These are phyloP conservation scores for Candida sphagnicola DNA, from an alignment of 805 yeast species.

Conservation along the genomic window DNA sequence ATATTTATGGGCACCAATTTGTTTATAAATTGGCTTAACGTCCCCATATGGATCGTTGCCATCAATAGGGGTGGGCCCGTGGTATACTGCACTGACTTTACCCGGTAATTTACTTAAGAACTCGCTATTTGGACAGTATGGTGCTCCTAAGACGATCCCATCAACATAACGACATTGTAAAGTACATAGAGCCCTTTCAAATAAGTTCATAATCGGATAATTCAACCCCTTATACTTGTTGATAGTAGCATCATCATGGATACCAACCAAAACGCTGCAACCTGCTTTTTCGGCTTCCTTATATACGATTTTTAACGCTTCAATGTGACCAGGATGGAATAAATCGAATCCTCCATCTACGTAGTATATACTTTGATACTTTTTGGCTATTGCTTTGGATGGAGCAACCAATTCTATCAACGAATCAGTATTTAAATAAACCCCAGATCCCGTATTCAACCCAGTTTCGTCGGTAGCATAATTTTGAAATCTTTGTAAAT, in stretches of 20 bases:
- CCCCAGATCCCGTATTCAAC: slow-evolving; percentile 52
- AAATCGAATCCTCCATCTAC: slow-evolving; percentile 87
- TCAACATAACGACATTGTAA: slow-evolving; percentile 85
- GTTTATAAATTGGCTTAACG: slow-evolving; percentile 33
- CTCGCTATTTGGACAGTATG: slow-evolving; percentile 42
- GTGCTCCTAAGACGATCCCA: slow-evolving; percentile 70
- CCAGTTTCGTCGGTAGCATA: slow-evolving; percentile 71
- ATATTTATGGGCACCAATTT: slow-evolving; percentile 53
- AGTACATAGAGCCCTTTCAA: slow-evolving; percentile 83
- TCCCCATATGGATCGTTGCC: slow-evolving; percentile 31
- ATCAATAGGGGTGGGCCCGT: slow-evolving; percentile 52
- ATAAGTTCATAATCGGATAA: slow-evolving; percentile 81
- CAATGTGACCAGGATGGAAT: slow-evolving; percentile 91
- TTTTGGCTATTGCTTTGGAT: slow-evolving; percentile 13
- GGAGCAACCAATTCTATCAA: slow-evolving; percentile 34
- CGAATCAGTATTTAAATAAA: slow-evolving; percentile 35
- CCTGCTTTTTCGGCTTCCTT: slow-evolving; percentile 30
- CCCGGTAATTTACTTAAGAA: slow-evolving; percentile 41
- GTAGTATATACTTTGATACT: slow-evolving; percentile 39
- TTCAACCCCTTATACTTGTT: slow-evolving; percentile 56
- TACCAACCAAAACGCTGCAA: slow-evolving; percentile 61
- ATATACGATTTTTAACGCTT: slow-evolving; percentile 52
- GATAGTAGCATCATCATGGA: slow-evolving; percentile 56
- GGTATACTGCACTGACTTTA: slow-evolving; percentile 40
- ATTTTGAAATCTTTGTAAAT: slow-evolving; percentile 38